phyloP scores from a whole-genome alignment of 2,329 filamentous ascomycete species.

The Diplodia seriata region DNA sequence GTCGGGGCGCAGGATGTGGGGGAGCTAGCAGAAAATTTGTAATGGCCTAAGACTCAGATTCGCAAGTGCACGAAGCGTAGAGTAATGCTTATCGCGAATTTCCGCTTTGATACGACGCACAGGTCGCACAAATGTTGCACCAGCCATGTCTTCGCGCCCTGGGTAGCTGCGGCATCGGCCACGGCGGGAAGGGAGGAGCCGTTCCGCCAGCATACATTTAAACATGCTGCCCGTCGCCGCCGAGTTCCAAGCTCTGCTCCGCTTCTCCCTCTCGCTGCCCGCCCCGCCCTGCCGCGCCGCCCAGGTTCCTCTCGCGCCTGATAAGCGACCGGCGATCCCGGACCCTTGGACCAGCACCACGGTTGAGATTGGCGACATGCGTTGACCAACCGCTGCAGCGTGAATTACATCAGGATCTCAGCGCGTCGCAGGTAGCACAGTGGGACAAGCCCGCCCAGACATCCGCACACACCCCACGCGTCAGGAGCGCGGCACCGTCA shows the following conservation, averaged over 20 bases:
- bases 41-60: neutral
- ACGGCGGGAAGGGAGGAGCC: slow-evolving; percentile 7
- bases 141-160: neutral
- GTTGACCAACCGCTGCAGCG: slow-evolving; percentile 10
- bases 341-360: slow-evolving; percentile 5
- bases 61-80: slow-evolving; percentile 6
- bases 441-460: slow-evolving; percentile 15
- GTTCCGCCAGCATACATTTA: slow-evolving; percentile 15
- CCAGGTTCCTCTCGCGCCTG: neutral
- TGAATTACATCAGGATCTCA: slow-evolving; percentile 24
- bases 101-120: slow-evolving; percentile 23
- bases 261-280: slow-evolving; percentile 4
- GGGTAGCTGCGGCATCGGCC: slow-evolving; percentile 27
- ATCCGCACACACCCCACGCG: slow-evolving; percentile 8
- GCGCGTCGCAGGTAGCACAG: slow-evolving; percentile 24
- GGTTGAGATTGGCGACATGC: slow-evolving; percentile 27
- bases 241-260: neutral
- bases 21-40: slow-evolving; percentile 20
- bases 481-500: slow-evolving; percentile 7
- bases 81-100: slow-evolving; percentile 26
- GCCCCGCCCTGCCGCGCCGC: neutral
- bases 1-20: neutral
- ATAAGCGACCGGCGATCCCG: slow-evolving; percentile 25
- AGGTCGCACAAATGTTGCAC: slow-evolving; percentile 17
- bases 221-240: slow-evolving; percentile 15